Evolutionary conservation across 208 protist species (phyloP).

Genomic region (Acanthamoeba healyi): DNA sequence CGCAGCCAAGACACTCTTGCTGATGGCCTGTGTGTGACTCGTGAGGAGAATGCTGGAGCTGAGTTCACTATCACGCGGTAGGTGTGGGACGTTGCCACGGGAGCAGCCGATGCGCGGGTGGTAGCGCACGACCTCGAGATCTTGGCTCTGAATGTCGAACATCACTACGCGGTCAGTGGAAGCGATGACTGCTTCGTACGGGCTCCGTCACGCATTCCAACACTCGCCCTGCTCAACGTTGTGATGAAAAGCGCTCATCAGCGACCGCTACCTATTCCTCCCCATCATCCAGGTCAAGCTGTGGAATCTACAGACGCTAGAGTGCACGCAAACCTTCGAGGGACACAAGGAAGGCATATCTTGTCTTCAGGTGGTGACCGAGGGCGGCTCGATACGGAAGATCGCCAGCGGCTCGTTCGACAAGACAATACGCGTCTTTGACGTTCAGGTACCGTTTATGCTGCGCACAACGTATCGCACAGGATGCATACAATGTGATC

Average conservation of each 20-base stretch:
- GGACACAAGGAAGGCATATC: neutral
- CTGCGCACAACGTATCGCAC: too few relatives aligned
- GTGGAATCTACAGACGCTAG: conserved; percentile 2
- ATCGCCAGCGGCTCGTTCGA: neutral
- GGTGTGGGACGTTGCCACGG: neutral
- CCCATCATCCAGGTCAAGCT: neutral
- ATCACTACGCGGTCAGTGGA: neutral
- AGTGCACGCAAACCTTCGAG: neutral
- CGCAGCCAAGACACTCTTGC: too few relatives aligned
- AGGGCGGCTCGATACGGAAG: neutral
- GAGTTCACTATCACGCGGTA: too few relatives aligned
- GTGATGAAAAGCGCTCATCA: too few relatives aligned
- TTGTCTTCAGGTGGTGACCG: neutral
- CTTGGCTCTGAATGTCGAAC: neutral
- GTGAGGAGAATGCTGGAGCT: too few relatives aligned
- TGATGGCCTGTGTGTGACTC: too few relatives aligned
- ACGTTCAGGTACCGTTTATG: neutral
- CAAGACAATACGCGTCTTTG: conserved; percentile 6
- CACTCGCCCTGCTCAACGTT: neutral
- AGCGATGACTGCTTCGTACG: neutral
- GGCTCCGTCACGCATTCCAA: too few relatives aligned
- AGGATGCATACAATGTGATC: too few relatives aligned
- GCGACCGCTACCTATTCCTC: too few relatives aligned
- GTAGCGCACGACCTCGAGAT: conserved; percentile 6
- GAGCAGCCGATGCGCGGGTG: neutral